Base-by-base conservation (phyloP, 805 yeast species). In the Metschnikowia peoriensis region DNA sequence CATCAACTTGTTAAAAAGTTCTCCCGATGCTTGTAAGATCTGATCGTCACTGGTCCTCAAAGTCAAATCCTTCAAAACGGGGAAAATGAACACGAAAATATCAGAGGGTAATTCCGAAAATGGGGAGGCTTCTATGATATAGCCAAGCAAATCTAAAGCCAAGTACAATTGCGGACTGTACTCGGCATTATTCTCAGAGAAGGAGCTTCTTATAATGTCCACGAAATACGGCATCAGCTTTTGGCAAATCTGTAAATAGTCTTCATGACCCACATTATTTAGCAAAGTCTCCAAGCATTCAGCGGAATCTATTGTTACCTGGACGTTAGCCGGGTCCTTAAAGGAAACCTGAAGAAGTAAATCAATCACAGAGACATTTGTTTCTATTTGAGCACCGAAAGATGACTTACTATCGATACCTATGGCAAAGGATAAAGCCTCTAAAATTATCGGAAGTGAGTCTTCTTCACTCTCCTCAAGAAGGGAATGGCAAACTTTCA, bases 21-120 rank as follows among this genome's bases (percentile, higher is more conserved):
- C 93, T 0, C 93, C 87, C 2, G 91, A 85, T 10, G 83, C 72
- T 68, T 91, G 96, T 34, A 91, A 66, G 8, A 89, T 78, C 62
- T 86, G 90, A 59, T 88, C 89, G 65, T 91, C 97, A n/a, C 67
- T 71, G 0, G 90, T 77, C 2, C 51, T 52, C 38, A 77, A 53
- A 6, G 80, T 66, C 46, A 80, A 65, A 17, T 67, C 66, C 48
- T 71, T 66, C 59, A 82, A 57, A 1, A 66, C 60, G 0, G 84
- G 80, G 56, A 79, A 80, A 1, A 76, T 64, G 51, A 66, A 69
- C 46, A 67, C 49, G 66, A 79, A 76, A 41, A 83, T 61, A 52
- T 68, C 66, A 44, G 61, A 54, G 2, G 82, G 80, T 27, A 78
- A 63, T 10, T 38, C 47, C 4, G 52, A 61, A 2, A 55, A 54